Evolutionary conservation across 306 rosid species (phyloP).

Genomic region (Myrica gale): DNA sequence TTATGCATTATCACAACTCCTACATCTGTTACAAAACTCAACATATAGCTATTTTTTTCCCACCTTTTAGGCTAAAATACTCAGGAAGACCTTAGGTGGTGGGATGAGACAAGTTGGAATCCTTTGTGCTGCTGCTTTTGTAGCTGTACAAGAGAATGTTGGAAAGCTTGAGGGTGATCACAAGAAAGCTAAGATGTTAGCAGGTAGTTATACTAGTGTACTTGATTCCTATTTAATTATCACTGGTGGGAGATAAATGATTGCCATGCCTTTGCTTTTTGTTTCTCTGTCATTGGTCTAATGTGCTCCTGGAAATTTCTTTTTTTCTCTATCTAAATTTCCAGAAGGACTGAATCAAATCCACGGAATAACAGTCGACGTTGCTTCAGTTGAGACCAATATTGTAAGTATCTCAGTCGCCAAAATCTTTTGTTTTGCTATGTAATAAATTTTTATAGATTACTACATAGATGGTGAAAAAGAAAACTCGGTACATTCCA

Average conservation of each 20-base stretch:
- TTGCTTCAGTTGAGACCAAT: constrained; percentile 60
- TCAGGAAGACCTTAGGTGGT: constrained; percentile 88
- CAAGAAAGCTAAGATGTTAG: constrained; percentile 65
- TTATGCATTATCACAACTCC: constrained; percentile 1
- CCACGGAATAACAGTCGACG: constrained; percentile 59
- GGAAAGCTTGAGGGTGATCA: constrained; percentile 73
- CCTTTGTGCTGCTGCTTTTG: constrained; percentile 83
- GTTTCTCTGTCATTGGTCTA: neutral
- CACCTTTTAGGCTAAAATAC: constrained; percentile 62
- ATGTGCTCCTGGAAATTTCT: neutral
- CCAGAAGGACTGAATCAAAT: constrained; percentile 61
- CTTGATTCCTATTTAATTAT: constrained; percentile 9
- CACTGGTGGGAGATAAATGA: neutral
- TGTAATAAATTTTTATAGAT: too few relatives aligned
- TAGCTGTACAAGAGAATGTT: constrained; percentile 70
- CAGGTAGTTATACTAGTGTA: constrained; percentile 44
- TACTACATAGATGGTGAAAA: too few relatives aligned
- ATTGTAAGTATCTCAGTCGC: constrained; percentile 56
- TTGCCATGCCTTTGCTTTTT: constrained; percentile 2
- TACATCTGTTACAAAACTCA: neutral
- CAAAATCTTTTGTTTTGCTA: neutral
- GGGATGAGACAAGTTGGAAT: constrained; percentile 93
- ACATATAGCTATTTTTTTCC: neutral
- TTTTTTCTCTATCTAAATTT: neutral
- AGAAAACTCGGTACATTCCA: neutral